These are phyloP conservation scores for Senna siamea DNA, from an alignment of 306 rosid species.

Conservation along the genomic window DNA sequence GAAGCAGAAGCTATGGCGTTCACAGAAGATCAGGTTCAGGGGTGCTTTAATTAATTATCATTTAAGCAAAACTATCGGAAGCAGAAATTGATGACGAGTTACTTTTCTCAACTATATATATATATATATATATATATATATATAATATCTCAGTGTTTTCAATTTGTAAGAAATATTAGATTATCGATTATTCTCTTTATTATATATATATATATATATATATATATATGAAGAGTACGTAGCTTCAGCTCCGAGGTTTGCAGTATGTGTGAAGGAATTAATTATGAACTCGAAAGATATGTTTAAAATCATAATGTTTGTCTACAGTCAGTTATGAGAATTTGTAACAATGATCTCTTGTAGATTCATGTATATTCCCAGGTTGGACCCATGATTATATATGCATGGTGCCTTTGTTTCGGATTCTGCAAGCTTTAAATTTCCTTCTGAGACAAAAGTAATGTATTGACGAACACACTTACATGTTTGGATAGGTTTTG, in stretches of 20 bases:
- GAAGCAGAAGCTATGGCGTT: conserved; percentile 57
- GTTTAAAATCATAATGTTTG: not conserved
- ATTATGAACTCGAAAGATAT: not conserved
- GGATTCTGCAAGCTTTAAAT: not conserved
- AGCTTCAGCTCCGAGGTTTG: no score
- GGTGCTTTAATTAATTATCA: conserved; percentile 3
- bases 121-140: no score
- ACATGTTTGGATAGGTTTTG: not conserved
- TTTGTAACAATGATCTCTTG: not conserved
- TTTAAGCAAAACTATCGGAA: not conserved
- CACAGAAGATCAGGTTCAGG: not conserved
- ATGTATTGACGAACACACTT: no score
- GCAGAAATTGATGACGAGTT: not conserved
- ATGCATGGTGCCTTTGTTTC: not conserved
- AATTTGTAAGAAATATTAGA: not conserved
- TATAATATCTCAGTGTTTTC: not conserved
- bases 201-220: no score
- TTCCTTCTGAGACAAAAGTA: not conserved
- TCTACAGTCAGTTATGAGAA: not conserved
- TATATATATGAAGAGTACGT: no score
- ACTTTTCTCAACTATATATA: not conserved
- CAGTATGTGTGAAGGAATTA: not conserved
- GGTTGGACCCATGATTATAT: not conserved
- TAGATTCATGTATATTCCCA: not conserved
- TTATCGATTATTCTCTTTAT: not conserved